Evolutionary conservation across 2,329 filamentous ascomycete species (phyloP), one percentile per base, ranked within the genome.

Genomic region (Rugonectria rugulosa): DNA sequence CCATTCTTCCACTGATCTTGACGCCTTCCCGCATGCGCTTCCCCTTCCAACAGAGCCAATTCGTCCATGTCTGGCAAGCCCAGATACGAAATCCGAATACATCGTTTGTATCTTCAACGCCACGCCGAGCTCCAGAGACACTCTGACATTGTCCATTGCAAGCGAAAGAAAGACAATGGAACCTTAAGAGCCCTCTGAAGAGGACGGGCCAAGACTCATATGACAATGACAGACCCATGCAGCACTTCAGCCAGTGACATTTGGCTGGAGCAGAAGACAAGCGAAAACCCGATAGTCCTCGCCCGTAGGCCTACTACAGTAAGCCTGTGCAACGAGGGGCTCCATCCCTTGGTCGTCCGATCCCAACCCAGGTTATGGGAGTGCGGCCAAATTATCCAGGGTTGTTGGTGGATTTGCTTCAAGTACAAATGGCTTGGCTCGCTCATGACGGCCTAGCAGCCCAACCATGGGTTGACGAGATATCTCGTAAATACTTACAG

Each of bases 381-480:
- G 43, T 46, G 37, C 47, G 31, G 41, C 26, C 49, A 57, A 57
- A 57, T 53, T 53, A 53, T 53, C 49, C 44, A 57, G 55, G 49
- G 49, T 36, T 32, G 40, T 14, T 21, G 40, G 55, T 57, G 55
- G 49, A 48, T 50, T 57, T 40, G 34, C 32, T 50, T 20, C 46
- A 50, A 29, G 29, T 34, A 17, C 45, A 56, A 44, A 44, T 50
- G 26, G 40, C 49, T 15, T 19, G 17, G 32, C 42, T 45, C 24
- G 19, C 20, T 26, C 27, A 17, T 40, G 27, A 42, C 15, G 11
- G 47, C 26, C 37, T 21, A 24, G 34, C 29, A 26, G 50, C 50
- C 45, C 42, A 49, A 51, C 51, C 37, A 48, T 38, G 34, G 31
- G 31, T 36, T 43, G 41, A 24, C 21, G 41, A 29, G 23, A 36